phyloP scores from a whole-genome alignment of 1,139 yeast species.

The Nakaseomyces sp. region DNA sequence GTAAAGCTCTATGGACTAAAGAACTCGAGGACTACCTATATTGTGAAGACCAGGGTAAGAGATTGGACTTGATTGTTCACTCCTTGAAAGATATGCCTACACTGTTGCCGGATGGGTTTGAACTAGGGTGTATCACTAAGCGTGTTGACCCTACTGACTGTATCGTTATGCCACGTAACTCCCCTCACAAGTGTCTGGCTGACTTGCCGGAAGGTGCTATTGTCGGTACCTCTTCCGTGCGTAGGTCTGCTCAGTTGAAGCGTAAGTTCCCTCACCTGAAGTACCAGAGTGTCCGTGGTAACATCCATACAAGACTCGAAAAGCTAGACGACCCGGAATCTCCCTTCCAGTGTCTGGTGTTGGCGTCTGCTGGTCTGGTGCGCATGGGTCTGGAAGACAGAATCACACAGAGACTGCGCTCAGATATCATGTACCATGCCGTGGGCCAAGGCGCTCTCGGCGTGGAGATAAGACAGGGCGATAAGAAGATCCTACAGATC shows the following conservation, averaged over 20 bases:
- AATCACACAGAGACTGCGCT: conserved; percentile 58
- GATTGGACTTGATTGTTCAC: conserved; percentile 81
- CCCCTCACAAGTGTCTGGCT: conserved; percentile 50
- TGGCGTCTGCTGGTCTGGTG: conserved; percentile 87
- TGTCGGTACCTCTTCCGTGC: conserved; percentile 89
- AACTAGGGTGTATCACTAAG: conserved; percentile 75
- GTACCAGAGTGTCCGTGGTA: conserved; percentile 82
- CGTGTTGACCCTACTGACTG: conserved; percentile 94
- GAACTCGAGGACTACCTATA: conserved; percentile 77
- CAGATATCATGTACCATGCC: conserved; percentile 89
- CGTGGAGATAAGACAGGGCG: conserved; percentile 71
- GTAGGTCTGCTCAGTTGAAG: conserved; percentile 76
- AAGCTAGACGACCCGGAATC: conserved; percentile 59
- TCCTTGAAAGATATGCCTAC: conserved; percentile 96
- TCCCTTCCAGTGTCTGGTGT: conserved; percentile 63
- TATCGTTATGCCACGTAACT: conserved; percentile 63
- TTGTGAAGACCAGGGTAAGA: conserved; percentile 42
- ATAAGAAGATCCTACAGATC: conserved; percentile 47
- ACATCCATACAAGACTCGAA: conserved; percentile 67
- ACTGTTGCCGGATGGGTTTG: conserved; percentile 78
- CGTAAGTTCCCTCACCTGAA: conserved; percentile 48
- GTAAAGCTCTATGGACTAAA: conserved; percentile 92
- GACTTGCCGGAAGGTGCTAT: conserved; percentile 80
- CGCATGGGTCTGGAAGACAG: conserved; percentile 64
- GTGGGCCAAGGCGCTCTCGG: conserved; percentile 98